Conservation (phyloP, 768 basidiomycete genomes). For the Pleurotus pulmonarius region DNA sequence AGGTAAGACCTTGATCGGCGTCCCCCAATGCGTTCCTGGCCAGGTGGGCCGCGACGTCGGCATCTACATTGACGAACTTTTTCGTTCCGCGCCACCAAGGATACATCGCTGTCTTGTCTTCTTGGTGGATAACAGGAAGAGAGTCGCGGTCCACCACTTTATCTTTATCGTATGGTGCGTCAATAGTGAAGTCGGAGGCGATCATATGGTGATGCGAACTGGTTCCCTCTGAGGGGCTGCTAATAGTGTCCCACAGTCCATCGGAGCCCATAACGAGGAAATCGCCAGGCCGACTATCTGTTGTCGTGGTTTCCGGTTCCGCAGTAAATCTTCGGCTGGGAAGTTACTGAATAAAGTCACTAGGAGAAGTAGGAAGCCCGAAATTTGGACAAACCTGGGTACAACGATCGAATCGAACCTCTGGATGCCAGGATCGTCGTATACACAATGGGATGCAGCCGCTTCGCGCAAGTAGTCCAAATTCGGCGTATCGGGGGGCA, state of each 20-base stretch:
- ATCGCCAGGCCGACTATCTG: constrained; percentile 40
- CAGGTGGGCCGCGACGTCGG: constrained; percentile 45
- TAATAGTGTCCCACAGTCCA: constrained; percentile 46
- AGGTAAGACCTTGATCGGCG: constrained; percentile 36
- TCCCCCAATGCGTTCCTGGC: constrained; percentile 54
- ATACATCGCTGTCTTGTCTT: constrained; percentile 31
- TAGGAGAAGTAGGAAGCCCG: neutral
- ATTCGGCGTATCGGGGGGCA: neutral
- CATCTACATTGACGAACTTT: constrained; percentile 35
- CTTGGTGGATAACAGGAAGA: constrained; percentile 25
- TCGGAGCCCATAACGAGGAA: constrained; percentile 54
- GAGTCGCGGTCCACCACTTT: constrained; percentile 15
- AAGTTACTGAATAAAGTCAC: neutral
- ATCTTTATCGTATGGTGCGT: neutral
- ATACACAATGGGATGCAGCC: neutral
- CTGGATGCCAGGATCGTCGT: constrained; percentile 1
- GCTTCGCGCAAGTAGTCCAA: neutral
- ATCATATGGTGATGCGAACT: neutral
- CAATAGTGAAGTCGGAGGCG: neutral
- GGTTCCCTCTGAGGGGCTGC: neutral
- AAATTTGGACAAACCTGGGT: neutral
- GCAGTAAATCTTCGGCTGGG: constrained; percentile 32
- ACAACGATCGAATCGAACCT: neutral
- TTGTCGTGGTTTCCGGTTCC: constrained; percentile 45
- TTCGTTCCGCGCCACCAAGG: constrained; percentile 32